Base-by-base conservation (phyloP, 345 rosid species). In the Gynandropsis gynandra region DNA sequence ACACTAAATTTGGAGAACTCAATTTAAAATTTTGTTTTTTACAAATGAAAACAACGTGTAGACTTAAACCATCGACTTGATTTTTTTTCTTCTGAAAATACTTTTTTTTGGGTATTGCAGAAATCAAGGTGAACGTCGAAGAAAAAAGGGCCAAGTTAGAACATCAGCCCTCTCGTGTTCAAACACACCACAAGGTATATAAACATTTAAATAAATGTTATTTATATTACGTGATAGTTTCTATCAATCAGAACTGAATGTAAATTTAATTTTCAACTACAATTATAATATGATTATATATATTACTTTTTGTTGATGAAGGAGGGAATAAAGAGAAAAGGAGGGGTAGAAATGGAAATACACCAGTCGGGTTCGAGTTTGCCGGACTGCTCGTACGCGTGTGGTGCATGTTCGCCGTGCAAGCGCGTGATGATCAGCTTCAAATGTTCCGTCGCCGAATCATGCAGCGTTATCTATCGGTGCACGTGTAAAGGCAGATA, bases 361-460 rank as follows among this genome's bases (percentile, higher is more conserved):
- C 74, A 75, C 19, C 81, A 81, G 10, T 75, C 80, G 2, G 98
- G 98, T 10, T 92, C 98, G 42, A 82, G 93, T 52, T 62, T 92
- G 60, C 98, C 98, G 2, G 98, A 92, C 41, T 92, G 98, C 58
- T 73, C 89, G 1, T 89, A 85, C 45, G 98, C 98, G 0, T 92
- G 98, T 34, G 93, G 89, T 5, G 63, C 96, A 1, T 92, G 98
- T 42, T 69, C 74, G 37, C 98, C 98, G 6, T 92, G 98, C 66
- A 82, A 79, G 73, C 78, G 95, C 37, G 98, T 92, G 40, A 82
- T 87, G 87, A 82, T 87, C 57, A 82, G 96, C 76, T 92, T 80
- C 72, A 74, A 78, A 38, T 92, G 98, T 59, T 74, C 95, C 24
- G 35, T 63, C 2, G 73, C 87, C 46, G 98, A 92, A 77, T 87